Conservation (phyloP, 208 protist genomes). For the Acanthamoeba lenticulata region DNA sequence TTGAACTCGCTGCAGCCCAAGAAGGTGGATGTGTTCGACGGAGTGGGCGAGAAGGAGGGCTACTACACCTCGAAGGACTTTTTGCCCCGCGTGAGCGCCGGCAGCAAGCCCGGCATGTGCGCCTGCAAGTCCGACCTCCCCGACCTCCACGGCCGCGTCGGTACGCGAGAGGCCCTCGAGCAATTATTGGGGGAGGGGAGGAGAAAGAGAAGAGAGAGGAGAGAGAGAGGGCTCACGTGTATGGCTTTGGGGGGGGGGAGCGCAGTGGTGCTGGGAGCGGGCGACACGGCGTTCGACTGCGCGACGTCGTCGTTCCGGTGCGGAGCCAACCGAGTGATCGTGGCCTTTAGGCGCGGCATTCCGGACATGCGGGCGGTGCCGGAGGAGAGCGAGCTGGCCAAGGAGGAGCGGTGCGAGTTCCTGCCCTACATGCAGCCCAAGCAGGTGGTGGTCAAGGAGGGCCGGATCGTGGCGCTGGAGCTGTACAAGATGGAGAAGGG, state of each 20-base stretch:
- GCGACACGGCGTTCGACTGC: constrained; percentile 93
- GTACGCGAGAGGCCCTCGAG: not conserved
- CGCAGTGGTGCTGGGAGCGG: constrained; percentile 90
- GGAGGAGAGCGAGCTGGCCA: constrained; percentile 87
- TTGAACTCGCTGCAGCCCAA: constrained; percentile 71
- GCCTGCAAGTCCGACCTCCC: constrained; percentile 83
- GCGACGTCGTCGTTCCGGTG: constrained; percentile 87
- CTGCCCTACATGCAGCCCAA: constrained; percentile 87
- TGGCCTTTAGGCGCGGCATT: constrained; percentile 88
- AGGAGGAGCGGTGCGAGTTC: constrained; percentile 88
- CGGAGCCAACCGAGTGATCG: constrained; percentile 86
- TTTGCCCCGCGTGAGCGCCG: constrained; percentile 84
- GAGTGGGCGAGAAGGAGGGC: constrained; percentile 80
- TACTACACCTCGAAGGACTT: constrained; percentile 90
- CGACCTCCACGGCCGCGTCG: constrained; percentile 87
- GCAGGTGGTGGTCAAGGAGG: constrained; percentile 83
- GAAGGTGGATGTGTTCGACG: constrained; percentile 81
- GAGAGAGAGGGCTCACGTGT: too few species aligned
- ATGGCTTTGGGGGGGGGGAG: too few species aligned
- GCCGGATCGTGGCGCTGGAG: constrained; percentile 84
- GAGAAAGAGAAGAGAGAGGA: too few species aligned
- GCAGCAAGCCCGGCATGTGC: constrained; percentile 88
- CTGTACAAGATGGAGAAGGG: constrained; percentile 87
- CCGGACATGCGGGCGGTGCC: constrained; percentile 87
- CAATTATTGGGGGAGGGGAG: too few species aligned